Base-by-base conservation (phyloP, 352 stramenopile genomes). In the Elongisporangium prolatum region DNA sequence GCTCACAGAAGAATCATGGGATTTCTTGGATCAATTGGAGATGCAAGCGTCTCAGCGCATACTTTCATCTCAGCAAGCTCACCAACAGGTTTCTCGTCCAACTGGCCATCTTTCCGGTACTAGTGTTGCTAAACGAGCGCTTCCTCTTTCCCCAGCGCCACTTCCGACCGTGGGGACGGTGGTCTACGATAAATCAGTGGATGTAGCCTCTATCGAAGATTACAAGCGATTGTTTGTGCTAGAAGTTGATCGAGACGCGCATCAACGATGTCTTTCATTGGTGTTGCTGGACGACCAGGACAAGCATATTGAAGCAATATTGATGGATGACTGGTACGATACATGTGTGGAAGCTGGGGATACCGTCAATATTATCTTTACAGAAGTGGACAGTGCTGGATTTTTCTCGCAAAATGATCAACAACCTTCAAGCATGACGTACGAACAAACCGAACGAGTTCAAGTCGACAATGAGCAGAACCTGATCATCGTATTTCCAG, bases 1-100 rank as follows among this genome's bases (percentile, higher is more conserved):
- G 24, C 72, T 94, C n/a, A 90, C 82, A 4, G 78, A 86, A 18
- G 85, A 94, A 44, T 87, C 80, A 25, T 94, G 82, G 83, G 77
- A 85, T 13, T 54, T 88, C 44, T 51, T 93, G 11, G 83, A 94
- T 22, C 77, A 90, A 52, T 21, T 93, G 13, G 71, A 87, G 60
- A 79, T 76, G 25, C 60, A 92, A 73, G 73, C 75, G 3, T 82
- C 60, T 9, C 77, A 87, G 55, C 62, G 61, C 9, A 24, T 52
- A 13, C 17, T 52, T 52, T 44, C 34, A 44, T 44, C 34, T 17
- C 34, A 44, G 11, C 17, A 9, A 44, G 17, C 10, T 13, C 34
- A 44, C 11, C 34, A 44, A 44, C 48, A 52, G 21, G 48, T 52
- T 52, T 52, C 48, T 24, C 48, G 22, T 8, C 48, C 48, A 22